Evolutionary conservation across 257 asterid species (phyloP).

Genomic region (Anisodus acutangulus): DNA sequence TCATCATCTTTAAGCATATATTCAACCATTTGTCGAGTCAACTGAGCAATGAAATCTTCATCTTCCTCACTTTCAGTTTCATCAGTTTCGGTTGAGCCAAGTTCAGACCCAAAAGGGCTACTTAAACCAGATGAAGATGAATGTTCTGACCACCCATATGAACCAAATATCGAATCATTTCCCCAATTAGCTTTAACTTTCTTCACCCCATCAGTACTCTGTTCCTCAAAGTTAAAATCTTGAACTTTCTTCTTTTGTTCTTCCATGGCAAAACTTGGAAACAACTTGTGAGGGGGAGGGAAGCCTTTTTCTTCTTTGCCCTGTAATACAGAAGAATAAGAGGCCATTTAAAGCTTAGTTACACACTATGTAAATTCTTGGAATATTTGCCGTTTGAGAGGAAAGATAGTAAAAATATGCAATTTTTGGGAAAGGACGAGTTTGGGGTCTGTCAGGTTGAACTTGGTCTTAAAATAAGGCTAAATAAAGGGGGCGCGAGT

Average conservation of each 20-base stretch:
- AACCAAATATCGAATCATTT: constrained; percentile 33
- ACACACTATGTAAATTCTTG: not conserved
- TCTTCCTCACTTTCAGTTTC: constrained; percentile 64
- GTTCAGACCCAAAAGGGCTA: constrained; percentile 68
- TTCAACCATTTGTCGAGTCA: constrained; percentile 88
- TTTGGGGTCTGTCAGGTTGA: constrained; percentile 37
- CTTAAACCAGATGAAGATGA: constrained; percentile 68
- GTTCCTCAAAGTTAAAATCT: constrained; percentile 18
- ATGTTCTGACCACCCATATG: constrained; percentile 34
- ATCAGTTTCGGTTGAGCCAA: constrained; percentile 52
- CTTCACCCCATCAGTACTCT: constrained; percentile 21
- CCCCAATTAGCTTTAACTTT: constrained; percentile 30
- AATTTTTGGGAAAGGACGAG: constrained; percentile 25
- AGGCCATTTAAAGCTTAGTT: not conserved
- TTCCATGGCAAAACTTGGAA: constrained; percentile 30
- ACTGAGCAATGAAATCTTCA: constrained; percentile 64
- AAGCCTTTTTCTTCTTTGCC: constrained; percentile 39
- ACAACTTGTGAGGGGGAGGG: constrained; percentile 48
- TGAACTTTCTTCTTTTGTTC: not conserved
- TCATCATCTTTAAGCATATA: constrained; percentile 71
- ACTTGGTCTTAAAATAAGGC: constrained; percentile 25
- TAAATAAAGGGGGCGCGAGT: constrained; percentile 26
- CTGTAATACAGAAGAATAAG: constrained; percentile 39
- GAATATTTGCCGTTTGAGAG: constrained; percentile 24
- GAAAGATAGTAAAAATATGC: not conserved